A percentile compares a stretch with the other conserved stretches of the same genome.
These are phyloP conservation scores for Tritrichomonas musculus DNA, from an alignment of 208 protist species.

Conservation along the genomic window DNA sequence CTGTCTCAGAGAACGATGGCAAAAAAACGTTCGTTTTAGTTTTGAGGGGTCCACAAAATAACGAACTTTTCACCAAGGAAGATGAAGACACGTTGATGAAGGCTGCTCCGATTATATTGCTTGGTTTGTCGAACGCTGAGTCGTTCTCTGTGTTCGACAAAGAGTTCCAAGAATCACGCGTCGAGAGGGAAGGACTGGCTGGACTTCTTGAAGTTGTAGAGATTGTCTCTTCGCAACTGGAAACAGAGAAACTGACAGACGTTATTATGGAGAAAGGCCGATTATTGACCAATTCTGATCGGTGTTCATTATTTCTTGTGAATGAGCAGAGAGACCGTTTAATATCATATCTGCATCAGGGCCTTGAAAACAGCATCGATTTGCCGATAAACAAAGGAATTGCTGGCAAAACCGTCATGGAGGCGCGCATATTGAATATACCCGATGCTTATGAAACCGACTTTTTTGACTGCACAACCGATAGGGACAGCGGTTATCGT, in stretches of 20 bases:
- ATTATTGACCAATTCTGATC: neutral
- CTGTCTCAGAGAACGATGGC: neutral
- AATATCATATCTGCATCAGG: neutral
- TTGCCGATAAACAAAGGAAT: conserved; percentile 41
- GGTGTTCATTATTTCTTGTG: neutral
- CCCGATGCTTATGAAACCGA: conserved; percentile 52
- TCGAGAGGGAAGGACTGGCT: neutral
- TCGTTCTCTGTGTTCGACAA: neutral
- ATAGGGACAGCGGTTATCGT: neutral
- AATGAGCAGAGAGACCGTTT: neutral
- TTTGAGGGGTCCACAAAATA: neutral
- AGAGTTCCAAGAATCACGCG: neutral
- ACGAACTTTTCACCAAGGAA: neutral
- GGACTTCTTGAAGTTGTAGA: neutral
- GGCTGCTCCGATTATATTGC: neutral
- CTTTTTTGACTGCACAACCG: neutral
- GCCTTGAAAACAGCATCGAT: neutral
- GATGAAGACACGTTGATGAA: neutral
- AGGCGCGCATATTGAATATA: conserved; percentile 48
- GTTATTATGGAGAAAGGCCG: neutral
- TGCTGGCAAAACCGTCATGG: conserved; percentile 38
- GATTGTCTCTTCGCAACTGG: neutral
- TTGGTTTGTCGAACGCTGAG: neutral
- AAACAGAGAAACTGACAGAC: neutral
- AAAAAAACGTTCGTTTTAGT: neutral